These are phyloP conservation scores for Musa itinerans DNA, from an alignment of 176 grass and related monocot genomes.

Conservation along the genomic window DNA sequence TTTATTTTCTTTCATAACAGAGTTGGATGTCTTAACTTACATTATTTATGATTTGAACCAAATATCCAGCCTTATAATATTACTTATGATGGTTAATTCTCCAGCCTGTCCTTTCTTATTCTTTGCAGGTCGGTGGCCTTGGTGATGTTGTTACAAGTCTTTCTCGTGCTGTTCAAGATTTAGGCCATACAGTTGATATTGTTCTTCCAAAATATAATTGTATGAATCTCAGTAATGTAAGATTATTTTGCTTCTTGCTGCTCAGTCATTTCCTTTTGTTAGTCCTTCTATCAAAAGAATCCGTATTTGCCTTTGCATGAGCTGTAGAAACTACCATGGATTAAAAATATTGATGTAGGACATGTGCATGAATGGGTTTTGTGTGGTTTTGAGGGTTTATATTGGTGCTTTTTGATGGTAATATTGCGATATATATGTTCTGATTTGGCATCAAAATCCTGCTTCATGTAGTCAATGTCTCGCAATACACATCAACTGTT, in stretches of 20 bases:
- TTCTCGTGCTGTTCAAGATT: constrained; percentile 93
- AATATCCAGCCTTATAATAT: background rate
- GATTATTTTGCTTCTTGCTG: constrained; percentile 23
- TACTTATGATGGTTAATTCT: background rate
- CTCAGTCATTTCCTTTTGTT: background rate
- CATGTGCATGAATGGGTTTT: background rate
- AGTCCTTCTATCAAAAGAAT: background rate
- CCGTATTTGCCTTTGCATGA: background rate
- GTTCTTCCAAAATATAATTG: constrained; percentile 95
- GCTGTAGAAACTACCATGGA: background rate
- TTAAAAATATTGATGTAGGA: background rate
- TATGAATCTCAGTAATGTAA: constrained; percentile 85
- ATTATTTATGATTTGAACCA: background rate
- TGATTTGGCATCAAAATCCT: no score
- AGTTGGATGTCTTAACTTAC: background rate
- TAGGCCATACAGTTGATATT: constrained; percentile 91
- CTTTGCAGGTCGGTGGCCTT: constrained; percentile 78
- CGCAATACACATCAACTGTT: no score
- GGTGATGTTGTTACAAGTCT: constrained; percentile 97
- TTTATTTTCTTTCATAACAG: background rate
- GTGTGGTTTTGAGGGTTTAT: background rate
- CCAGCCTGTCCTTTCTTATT: background rate
- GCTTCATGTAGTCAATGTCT: no score
- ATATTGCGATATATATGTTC: no score
- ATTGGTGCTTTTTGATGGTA: no score